Evolutionary conservation across 179 eudicot species (phyloP), one percentile per base, ranked within the genome.

Genomic region (Nepenthes alata): DNA sequence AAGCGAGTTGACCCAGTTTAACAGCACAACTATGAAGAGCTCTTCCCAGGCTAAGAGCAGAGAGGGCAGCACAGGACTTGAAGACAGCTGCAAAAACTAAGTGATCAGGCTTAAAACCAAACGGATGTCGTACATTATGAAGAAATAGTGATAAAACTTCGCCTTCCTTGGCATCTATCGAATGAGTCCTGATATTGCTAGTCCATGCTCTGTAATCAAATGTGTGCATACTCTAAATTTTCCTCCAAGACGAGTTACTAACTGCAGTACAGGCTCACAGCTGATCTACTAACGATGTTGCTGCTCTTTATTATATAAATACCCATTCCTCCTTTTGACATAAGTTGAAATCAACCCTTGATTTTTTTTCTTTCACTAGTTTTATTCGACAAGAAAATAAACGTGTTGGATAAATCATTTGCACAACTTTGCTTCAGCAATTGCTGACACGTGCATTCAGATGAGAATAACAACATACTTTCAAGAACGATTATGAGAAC

Each of bases 1-100:
- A 85, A 2, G 86, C 78, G 11, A 63, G 15, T 69, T 77, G 81
- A 52, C 95, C 95, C 49, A 73, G 66, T 61, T 81, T 87, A 57
- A 87, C 52, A 58, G 71, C 74, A 69, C 65, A 66, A 69, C 80
- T 58, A 61, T 87, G 95, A 60, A 87, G 69, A 41, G 70, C 53
- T 66, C 75, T 85, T 48, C 91, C 95, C 59, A 82, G 66, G 12
- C 59, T 69, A 59, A 65, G 55, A 49, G 79, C 73, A 5, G 72
- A 67, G 12, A 67, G 62, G 5, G 77, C 35, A 58, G 88, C 75
- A 74, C 88, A 87, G 3, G 79, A 77, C 59, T 85, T 87, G 0
- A 87, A 61, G 53, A 77, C 74, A 67, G 74, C 69, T 48, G 85
- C 73, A 14, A 85, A 60, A 11, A 73, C 65, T 64, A 68, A 53